Conservation (phyloP, 2,329 filamentous ascomycete genomes). For the Aspergillus hortae region DNA sequence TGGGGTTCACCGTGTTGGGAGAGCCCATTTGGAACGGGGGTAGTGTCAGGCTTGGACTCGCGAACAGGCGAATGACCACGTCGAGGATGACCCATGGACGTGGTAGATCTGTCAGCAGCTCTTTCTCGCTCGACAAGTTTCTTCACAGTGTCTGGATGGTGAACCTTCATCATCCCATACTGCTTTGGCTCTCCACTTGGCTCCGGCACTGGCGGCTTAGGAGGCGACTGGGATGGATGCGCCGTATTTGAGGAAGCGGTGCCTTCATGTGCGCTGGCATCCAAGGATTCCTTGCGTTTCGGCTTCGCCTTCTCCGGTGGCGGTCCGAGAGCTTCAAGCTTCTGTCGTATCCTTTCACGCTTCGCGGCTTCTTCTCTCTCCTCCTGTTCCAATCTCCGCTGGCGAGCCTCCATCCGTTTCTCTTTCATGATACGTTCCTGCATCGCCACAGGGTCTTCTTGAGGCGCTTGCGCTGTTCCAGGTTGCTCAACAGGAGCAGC, state of each 20-base stretch:
- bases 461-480: constrained; percentile 16
- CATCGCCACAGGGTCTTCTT: constrained; percentile 46
- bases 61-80: constrained; percentile 30
- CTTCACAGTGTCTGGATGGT: constrained; percentile 53
- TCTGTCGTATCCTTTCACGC: constrained; percentile 55
- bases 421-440: constrained; percentile 61
- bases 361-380: constrained; percentile 55
- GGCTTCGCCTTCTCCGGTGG: constrained; percentile 35
- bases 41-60: constrained; percentile 24
- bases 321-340: constrained; percentile 53
- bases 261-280: constrained; percentile 23
- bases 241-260: constrained; percentile 20
- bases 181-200: constrained; percentile 56
- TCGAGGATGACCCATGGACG: constrained; percentile 20
- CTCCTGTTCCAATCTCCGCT: constrained; percentile 52
- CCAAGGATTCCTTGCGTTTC: constrained; percentile 24
- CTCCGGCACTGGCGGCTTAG: constrained; percentile 57
- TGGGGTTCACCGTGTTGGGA: constrained; percentile 21
- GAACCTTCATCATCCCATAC: constrained; percentile 61
- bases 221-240: constrained; percentile 48
- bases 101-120: constrained; percentile 28
- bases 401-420: constrained; percentile 55
- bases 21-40: constrained; percentile 26
- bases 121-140: constrained; percentile 40
- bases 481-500: constrained; percentile 17